Percentiles rank a stretch among this genome's conserved stretches.
These are phyloP conservation scores for Starmerella sp. DNA, from an alignment of 805 yeast species.

Conservation along the genomic window DNA sequence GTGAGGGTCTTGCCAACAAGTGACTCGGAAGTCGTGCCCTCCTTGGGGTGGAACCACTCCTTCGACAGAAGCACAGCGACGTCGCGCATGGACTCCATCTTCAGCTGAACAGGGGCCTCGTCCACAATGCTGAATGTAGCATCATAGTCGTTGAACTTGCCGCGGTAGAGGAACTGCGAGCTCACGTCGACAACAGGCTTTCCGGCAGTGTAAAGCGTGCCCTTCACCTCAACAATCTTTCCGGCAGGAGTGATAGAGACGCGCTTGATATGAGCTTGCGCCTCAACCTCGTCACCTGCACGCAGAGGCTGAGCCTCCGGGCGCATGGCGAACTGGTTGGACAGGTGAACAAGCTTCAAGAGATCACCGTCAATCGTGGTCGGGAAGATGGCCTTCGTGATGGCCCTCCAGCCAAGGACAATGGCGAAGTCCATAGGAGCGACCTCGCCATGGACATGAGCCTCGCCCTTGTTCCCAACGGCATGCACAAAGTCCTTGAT, in stretches of 20 bases:
- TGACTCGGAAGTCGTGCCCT: slow-evolving; percentile 44
- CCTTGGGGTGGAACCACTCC: slow-evolving; percentile 89
- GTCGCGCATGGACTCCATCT: slow-evolving; percentile 66
- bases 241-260: slow-evolving; percentile 88
- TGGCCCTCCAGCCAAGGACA: slow-evolving; percentile 96
- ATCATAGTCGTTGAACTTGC: slow-evolving; percentile 73
- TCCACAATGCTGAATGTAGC: slow-evolving; percentile 82
- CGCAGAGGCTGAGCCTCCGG: slow-evolving; percentile 85
- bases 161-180: slow-evolving; percentile 94
- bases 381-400: slow-evolving; percentile 97
- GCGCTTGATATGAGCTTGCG: slow-evolving; percentile 75
- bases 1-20: slow-evolving; percentile 70
- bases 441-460: slow-evolving; percentile 65
- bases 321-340: slow-evolving; percentile 85
- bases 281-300: slow-evolving; percentile 74
- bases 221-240: slow-evolving; percentile 90
- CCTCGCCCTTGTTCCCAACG: slow-evolving; percentile 93
- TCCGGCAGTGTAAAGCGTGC: slow-evolving; percentile 60
- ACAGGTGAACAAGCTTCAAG: slow-evolving; percentile 83
- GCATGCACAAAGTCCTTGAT: slow-evolving; percentile 93
- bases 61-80: slow-evolving; percentile 87
- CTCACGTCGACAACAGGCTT: slow-evolving; percentile 84
- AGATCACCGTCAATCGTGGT: slow-evolving; percentile 91
- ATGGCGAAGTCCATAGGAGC: slow-evolving; percentile 99
- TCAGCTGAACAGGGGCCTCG: slow-evolving; percentile 78